Evolutionary conservation across 768 basidiomycete genomes (phyloP), one percentile per base, ranked within the genome.

Genomic region (Termitomyces sp.): DNA sequence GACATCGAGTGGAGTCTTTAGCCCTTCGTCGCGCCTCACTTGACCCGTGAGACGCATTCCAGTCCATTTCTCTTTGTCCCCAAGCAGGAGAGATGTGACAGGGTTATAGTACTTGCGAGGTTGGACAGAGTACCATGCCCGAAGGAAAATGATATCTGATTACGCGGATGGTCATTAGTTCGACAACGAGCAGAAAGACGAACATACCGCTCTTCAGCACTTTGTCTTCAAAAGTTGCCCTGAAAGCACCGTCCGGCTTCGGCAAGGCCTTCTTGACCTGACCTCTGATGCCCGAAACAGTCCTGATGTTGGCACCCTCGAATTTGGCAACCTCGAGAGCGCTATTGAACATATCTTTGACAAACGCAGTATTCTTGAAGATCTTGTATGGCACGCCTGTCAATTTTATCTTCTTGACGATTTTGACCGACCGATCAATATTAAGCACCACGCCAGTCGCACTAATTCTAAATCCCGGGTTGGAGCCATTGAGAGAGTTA

Each of bases 211-310:
- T 94, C 87, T 88, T 93, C 60, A 98, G 79, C 8, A 98, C 79
- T 76, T 98, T 98, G 71, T 99, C 97, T 72, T 99, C 97, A 71
- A 98, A 99, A 13, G 95, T 95, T 3, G 96, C 97, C 61, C 97
- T 80, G 79, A 92, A 98, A 5, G 91, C 85, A 9, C 97, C 97
- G 57, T 97, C 94, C 2, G 97, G 95, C 67, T 95, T 98, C n/a
- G 86, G 75, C 31, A 98, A 74, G 12, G 91, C 94, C 72, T 96
- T 98, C 77, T 99, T 99, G 52, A 99, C 85, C 71, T 98, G 96
- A 4, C 97, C 97, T 46, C 97, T 77, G 56, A 99, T 92, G 12
- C 97, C 97, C 6, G 92, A 94, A 7, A 98, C 97, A 0, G 96
- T 98, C 58, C 87, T 80, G 56, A 99, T 84, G 69, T 89, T 93